phyloP scores from a whole-genome alignment of 2,329 filamentous ascomycete species.

The Fusarium oxysporum region DNA sequence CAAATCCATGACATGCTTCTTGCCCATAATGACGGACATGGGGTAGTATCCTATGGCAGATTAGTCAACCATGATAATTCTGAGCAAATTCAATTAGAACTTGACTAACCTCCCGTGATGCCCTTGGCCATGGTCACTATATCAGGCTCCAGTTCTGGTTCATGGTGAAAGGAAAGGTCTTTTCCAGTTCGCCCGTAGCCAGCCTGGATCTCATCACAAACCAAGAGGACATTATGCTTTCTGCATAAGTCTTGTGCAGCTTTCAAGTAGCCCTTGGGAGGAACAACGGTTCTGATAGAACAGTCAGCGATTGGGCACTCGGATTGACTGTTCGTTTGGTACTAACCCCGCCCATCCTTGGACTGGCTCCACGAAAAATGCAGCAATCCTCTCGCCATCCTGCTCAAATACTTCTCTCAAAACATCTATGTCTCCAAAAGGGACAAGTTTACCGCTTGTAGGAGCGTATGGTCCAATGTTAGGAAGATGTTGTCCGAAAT shows the following conservation, averaged over 20 bases:
- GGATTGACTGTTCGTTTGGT: not conserved
- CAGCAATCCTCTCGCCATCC: not conserved
- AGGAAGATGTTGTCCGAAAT: not conserved
- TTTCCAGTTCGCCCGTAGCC: not conserved
- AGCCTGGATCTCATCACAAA: not conserved
- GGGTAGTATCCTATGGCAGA: not conserved
- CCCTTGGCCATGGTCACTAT: not conserved
- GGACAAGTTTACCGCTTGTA: not conserved
- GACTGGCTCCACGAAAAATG: not conserved
- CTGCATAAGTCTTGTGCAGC: not conserved
- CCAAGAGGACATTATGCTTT: not conserved
- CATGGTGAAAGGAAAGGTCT: not conserved
- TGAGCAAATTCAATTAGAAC: not conserved
- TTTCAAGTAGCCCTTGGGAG: not conserved
- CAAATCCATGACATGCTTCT: not conserved
- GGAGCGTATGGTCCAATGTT: not conserved
- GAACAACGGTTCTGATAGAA: not conserved
- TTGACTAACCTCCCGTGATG: not conserved
- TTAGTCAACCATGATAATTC: not conserved
- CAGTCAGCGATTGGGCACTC: not conserved
- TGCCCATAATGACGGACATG: not conserved
- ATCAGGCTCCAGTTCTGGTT: not conserved
- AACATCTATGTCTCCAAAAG: not conserved
- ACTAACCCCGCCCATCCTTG: not conserved
- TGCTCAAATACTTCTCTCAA: not conserved